Conservation (phyloP, 2,329 filamentous ascomycete genomes). For the Fusarium succisae region DNA sequence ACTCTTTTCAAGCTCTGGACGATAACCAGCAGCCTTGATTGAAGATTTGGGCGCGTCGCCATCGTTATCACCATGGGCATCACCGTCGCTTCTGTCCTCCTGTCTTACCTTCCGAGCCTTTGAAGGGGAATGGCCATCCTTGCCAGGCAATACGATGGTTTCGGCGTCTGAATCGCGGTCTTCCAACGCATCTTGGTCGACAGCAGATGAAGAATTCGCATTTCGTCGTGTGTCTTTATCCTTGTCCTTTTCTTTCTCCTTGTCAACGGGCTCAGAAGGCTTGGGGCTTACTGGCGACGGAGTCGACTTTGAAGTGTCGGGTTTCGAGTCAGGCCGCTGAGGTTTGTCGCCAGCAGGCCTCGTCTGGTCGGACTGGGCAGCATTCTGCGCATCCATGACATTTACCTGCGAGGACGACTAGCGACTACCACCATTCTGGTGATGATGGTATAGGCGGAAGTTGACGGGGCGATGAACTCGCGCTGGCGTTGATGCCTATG, state of each 20-base stretch:
- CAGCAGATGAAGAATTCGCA: conserved; percentile 43
- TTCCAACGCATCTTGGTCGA: conserved; percentile 51
- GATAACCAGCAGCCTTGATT: conserved; percentile 43
- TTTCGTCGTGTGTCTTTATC: conserved; percentile 43
- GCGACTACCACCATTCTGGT: conserved; percentile 69
- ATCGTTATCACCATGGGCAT: conserved; percentile 45
- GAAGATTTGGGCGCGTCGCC: conserved; percentile 52
- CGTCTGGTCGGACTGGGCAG: conserved; percentile 69
- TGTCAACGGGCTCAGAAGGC: conserved; percentile 27
- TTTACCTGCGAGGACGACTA: conserved; percentile 63
- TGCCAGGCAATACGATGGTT: conserved; percentile 74
- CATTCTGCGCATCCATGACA: conserved; percentile 76
- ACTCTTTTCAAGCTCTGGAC: conserved; percentile 48
- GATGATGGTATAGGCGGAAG: conserved; percentile 37
- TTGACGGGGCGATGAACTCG: conserved; percentile 42
- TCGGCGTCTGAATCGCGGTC: conserved; percentile 77
- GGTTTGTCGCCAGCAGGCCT: conserved; percentile 65
- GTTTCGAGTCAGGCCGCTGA: conserved; percentile 50
- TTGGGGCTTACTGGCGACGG: conserved; percentile 40
- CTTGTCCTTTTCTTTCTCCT: conserved; percentile 34
- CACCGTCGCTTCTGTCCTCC: conserved; percentile 69
- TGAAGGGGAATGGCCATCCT: conserved; percentile 70
- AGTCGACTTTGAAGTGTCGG: conserved; percentile 35
- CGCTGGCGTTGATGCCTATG: conserved; percentile 30
- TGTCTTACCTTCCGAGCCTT: conserved; percentile 72